These are phyloP conservation scores for Ganoderma leucocontextum DNA, from an alignment of 1,284 basidiomycete species.

Conservation along the genomic window DNA sequence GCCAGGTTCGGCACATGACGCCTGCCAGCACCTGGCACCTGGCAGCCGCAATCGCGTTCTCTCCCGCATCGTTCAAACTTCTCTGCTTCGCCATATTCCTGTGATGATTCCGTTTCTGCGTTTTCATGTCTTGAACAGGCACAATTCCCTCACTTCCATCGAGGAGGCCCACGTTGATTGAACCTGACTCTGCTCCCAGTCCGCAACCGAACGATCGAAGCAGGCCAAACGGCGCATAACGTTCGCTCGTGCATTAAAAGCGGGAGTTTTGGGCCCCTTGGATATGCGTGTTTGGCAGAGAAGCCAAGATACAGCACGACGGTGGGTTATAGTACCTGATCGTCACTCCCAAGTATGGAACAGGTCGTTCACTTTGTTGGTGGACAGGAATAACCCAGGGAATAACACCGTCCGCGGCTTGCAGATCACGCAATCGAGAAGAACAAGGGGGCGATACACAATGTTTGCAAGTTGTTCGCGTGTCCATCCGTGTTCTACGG, in stretches of 20 bases:
- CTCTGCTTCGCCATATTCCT: neutral
- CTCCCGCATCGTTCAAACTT: neutral
- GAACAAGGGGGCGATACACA: neutral
- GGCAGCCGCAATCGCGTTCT: neutral
- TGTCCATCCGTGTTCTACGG: neutral
- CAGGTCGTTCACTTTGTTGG: neutral
- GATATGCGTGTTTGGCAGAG: neutral
- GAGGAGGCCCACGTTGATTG: neutral
- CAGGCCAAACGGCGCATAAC: neutral
- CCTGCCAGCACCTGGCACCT: too few relatives aligned
- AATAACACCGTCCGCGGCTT: neutral
- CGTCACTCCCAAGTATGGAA: neutral
- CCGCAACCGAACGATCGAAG: neutral
- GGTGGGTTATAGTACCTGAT: constrained; percentile 2
- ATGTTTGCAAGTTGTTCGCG: neutral
- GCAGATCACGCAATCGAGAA: neutral
- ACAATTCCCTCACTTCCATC: neutral
- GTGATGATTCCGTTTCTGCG: too few relatives aligned
- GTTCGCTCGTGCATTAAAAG: neutral
- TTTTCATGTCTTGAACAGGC: neutral
- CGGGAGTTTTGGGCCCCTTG: neutral
- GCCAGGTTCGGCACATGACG: neutral
- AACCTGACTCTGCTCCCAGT: neutral
- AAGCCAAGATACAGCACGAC: neutral
- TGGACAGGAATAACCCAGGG: too few relatives aligned